A percentile compares a stretch with the other conserved stretches of the same genome.
phyloP scores from a whole-genome alignment of 768 basidiomycete genomes.

The Lactarius evosmus region DNA sequence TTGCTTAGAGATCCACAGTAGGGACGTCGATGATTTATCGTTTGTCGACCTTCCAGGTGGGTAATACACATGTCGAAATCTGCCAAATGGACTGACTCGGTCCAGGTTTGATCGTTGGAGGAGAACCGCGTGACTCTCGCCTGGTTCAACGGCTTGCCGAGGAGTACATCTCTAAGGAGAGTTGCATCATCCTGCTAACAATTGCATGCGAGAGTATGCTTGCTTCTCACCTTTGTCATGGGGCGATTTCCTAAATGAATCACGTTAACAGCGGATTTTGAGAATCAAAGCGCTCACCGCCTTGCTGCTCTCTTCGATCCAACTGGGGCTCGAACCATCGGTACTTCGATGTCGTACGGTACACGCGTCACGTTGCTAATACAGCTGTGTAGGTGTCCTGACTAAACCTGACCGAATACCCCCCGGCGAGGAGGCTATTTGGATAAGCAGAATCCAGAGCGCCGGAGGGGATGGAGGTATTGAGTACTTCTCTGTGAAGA shows the following conservation, averaged over 20 bases:
- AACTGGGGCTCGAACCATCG: slow-evolving; percentile 63
- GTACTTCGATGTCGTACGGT: slow-evolving; percentile 37
- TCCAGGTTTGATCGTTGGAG: slow-evolving; percentile 56
- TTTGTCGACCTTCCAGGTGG: slow-evolving; percentile 44
- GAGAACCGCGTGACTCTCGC: slow-evolving; percentile 45
- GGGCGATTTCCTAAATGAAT: background rate
- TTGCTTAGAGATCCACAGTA: slow-evolving; percentile 38
- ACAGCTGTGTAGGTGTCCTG: slow-evolving; percentile 16
- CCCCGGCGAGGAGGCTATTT: slow-evolving; percentile 4
- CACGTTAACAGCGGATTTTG: slow-evolving; percentile 58
- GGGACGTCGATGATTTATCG: slow-evolving; percentile 40
- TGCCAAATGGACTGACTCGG: too few species aligned
- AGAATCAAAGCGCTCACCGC: slow-evolving; percentile 72
- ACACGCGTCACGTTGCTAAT: background rate
- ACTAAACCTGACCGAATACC: slow-evolving; percentile 26
- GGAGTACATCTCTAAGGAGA: slow-evolving; percentile 58
- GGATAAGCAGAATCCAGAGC: slow-evolving; percentile 1
- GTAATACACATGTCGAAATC: background rate
- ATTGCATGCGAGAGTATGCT: slow-evolving; percentile 64
- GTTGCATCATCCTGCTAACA: slow-evolving; percentile 58
- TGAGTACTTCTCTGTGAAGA: slow-evolving; percentile 49
- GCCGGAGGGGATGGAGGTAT: background rate
- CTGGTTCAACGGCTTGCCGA: slow-evolving; percentile 57
- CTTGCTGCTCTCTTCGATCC: slow-evolving; percentile 60
- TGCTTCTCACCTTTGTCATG: background rate